Evolutionary conservation across 768 basidiomycete species (phyloP).

Genomic region (Pleurotus platypus): DNA sequence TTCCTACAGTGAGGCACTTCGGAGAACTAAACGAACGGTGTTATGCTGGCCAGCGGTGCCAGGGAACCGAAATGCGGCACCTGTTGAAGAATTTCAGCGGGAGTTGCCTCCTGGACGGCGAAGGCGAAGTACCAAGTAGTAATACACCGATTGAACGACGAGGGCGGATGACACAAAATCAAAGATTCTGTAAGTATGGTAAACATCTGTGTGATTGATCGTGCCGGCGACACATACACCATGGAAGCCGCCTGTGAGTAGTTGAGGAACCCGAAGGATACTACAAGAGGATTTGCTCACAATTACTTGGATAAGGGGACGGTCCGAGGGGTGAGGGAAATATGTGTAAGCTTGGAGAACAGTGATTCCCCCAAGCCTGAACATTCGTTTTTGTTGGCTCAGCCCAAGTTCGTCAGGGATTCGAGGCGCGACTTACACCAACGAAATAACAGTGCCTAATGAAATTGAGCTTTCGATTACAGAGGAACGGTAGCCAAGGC

Average conservation of each 20-base stretch:
- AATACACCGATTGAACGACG: slow-evolving; percentile 40
- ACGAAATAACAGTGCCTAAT: slow-evolving; percentile 24
- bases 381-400: not conserved
- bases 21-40: slow-evolving; percentile 25
- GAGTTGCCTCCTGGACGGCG: not conserved
- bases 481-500: not conserved
- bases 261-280: not conserved
- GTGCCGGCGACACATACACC: slow-evolving; percentile 10
- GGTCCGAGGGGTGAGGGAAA: slow-evolving; percentile 29
- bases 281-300: slow-evolving; percentile 19
- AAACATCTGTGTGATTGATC: not conserved
- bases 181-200: slow-evolving; percentile 17
- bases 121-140: slow-evolving; percentile 32
- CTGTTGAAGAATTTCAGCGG: slow-evolving; percentile 16
- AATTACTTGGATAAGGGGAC: slow-evolving; percentile 21
- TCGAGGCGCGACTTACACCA: slow-evolving; percentile 15
- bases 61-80: slow-evolving; percentile 41
- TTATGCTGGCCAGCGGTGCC: slow-evolving; percentile 31
- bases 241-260: slow-evolving; percentile 13
- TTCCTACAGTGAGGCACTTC: not conserved
- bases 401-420: too few species aligned
- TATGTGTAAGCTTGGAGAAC: slow-evolving; percentile 39
- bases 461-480: not conserved
- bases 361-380: slow-evolving; percentile 35
- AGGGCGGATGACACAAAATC: slow-evolving; percentile 36